Evolutionary conservation across 345 rosid species (phyloP), one percentile per base, ranked within the genome.

Genomic region (Dipteronia sinensis): DNA sequence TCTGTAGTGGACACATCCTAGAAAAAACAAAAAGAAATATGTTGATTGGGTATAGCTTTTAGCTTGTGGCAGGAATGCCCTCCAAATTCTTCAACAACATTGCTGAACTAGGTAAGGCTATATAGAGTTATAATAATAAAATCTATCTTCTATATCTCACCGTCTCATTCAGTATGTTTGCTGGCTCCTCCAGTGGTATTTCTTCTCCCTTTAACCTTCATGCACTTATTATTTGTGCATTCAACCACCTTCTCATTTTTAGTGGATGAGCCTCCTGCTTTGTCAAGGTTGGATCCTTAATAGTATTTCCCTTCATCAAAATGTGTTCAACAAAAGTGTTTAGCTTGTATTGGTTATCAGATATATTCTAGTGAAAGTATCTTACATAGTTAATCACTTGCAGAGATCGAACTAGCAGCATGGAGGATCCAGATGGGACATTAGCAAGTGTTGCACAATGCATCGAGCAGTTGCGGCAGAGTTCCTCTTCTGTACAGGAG

Each of bases 391-490:
- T 12, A 62, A 77, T 82, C 71, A 67, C 83, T 73, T 86, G 77
- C 89, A 96, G 99, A 85, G 99, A 94, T 23, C 97, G 99, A 10
- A 84, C 88, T 63, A 90, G 85, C 80, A 94, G 95, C 91, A 90
- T 97, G 98, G 99, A 97, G 89, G 99, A 94, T 90, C 93, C 97
- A 74, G 99, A 97, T 88, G 99, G 99, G 75, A 97, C 97, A 47
- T 87, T 97, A 85, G 99, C 99, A 62, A 97, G 92, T 82, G 98
- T 97, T 86, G 99, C 99, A 69, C 98, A 97, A 80, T 94, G 96
- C 87, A 94, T 97, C 77, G 99, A 97, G 88, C 98, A 93, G 84
- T 79, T 97, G 89, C 93, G 98, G 65, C 98, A 92, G 80, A 87
- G 90, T 82, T 87, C 95, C 42, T 90, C 98, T 44, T 90, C 98